Percentiles rank a stretch among this genome's conserved stretches.
phyloP scores from a whole-genome alignment of 1,139 yeast species.

The Tardiomyces depauwii region DNA sequence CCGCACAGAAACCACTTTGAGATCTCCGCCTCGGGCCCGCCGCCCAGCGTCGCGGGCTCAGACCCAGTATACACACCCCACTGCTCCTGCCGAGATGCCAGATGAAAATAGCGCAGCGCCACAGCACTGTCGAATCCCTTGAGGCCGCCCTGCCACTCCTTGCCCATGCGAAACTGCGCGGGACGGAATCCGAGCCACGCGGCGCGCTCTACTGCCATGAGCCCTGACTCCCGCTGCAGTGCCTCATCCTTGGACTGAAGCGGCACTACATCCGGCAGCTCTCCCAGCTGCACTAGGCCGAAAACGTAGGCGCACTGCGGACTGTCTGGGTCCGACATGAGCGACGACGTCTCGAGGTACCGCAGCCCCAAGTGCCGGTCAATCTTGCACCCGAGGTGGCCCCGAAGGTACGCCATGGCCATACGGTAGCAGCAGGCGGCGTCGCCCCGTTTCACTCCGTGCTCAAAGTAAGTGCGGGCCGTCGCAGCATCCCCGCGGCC shows the following conservation, averaged over 20 bases:
- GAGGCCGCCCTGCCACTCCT: conserved; percentile 29
- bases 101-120: conserved; percentile 29
- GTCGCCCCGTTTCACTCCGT: conserved; percentile 23
- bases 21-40: conserved; percentile 28
- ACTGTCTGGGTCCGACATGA: conserved; percentile 26
- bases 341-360: conserved; percentile 20
- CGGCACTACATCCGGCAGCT: conserved; percentile 10
- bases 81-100: conserved; percentile 29
- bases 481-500: conserved; percentile 18
- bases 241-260: conserved; percentile 4
- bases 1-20: conserved; percentile 33
- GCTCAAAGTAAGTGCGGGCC: conserved; percentile 23
- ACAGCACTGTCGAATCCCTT: conserved; percentile 27
- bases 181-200: conserved; percentile 30
- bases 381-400: conserved; percentile 20
- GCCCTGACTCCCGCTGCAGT: conserved; percentile 14
- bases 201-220: conserved; percentile 24
- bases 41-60: conserved; percentile 13
- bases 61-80: conserved; percentile 14
- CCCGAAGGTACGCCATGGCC: conserved; percentile 27
- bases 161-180: conserved; percentile 30
- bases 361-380: conserved; percentile 20
- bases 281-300: conserved; percentile 27
- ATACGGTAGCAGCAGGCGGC: conserved; percentile 27
- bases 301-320: conserved; percentile 28